Base-by-base conservation (phyloP, 768 basidiomycete genomes). In the Chalciporus sphaerocephalus region DNA sequence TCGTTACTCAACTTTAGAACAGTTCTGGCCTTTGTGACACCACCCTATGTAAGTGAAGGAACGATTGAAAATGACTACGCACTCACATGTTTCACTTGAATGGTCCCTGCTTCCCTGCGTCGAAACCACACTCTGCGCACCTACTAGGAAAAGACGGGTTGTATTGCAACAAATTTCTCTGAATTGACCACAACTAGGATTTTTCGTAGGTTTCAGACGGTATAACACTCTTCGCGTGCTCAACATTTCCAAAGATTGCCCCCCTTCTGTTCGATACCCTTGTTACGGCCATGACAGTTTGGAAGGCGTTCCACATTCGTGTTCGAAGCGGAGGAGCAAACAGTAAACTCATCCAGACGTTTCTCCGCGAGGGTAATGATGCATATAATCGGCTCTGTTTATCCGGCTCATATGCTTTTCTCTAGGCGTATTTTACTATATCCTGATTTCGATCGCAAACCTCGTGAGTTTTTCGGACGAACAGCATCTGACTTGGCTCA, bases 391-490 rank as follows among this genome's bases (percentile, higher is more conserved):
- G 38, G 30, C 38, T 17, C 23, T 25, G 23, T 36, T 36, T 18
- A 6, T 24, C 22, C 10, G 15, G 36, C 12, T 51, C 22, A 42
- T 38, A 38, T 38, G 33, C 20, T 10, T 42, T 23, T 33, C 21
- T 8, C 21, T 38, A 54, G 85, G 87, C 50, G 81, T 90, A 50
- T 90, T 89, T 63, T 91, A 90, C 58, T 91, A 88, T 59, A 75
- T 91, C 48, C 65, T 91, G 52, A 90, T 91, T 60, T 89, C 87
- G n/a, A 80, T 89, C 40, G 87, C 87, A 38, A 91, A 91, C 69
- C 68, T 91, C 71, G 75, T 75, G 44, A 49, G 71, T 56, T n/a
- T n/a, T n/a, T 7, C 18, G 21, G 30, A 41, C 23, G 16, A 10
- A 20, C 6, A 46, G 20, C 34, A 21, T 30, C n/a, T 38, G 5